Evolutionary conservation across 2,329 filamentous ascomycete genomes (phyloP), one percentile per base, ranked within the genome.

Genomic region (Epicoccum nigrum): DNA sequence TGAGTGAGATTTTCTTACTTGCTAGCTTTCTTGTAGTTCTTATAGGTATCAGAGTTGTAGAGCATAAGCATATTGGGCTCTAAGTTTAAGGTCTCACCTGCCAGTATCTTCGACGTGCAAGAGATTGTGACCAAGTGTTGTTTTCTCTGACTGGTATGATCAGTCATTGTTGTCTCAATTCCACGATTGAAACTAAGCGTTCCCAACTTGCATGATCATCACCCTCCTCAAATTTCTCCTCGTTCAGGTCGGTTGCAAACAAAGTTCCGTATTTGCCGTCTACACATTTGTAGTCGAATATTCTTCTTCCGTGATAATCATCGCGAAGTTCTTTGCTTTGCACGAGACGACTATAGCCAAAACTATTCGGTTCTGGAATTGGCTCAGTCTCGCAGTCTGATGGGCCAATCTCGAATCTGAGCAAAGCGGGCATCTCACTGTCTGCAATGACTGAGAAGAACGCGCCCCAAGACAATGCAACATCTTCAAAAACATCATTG

Each of bases 261-360:
- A 44, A 11, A 19, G 27, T 44, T 5, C 41, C 31, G 13, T 34
- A 34, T 15, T 34, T 44, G 31, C 34, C 41, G 12, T 44, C 41
- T 0, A 44, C n/a, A 13, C 5, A 1, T n/a, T 27, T 44, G 11
- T 44, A 44, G 5, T 34, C 41, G 9, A 44, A 19, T n/a, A 44
- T 34, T 8, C 31, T 7, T 19, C 30, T 31, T n/a, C 21, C 41
- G 19, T 20, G 40, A 21, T 13, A 25, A 8, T 17, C 7, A 7
- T 34, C 30, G 19, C 30, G 41, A n/a, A 44, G 9, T 20, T 34
- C 30, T 34, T 34, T 34, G 7, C 15, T 30, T 2, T 4, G 19
- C 8, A 17, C n/a, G n/a, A 7, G 7, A 20, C 19, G 19, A 20
- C 1, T 8, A 27, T 33, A 12, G 5, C 23, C 9, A 8, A 17